Conservation (phyloP, 176 grass and related monocot species). For the Eragrostis nindensis region DNA sequence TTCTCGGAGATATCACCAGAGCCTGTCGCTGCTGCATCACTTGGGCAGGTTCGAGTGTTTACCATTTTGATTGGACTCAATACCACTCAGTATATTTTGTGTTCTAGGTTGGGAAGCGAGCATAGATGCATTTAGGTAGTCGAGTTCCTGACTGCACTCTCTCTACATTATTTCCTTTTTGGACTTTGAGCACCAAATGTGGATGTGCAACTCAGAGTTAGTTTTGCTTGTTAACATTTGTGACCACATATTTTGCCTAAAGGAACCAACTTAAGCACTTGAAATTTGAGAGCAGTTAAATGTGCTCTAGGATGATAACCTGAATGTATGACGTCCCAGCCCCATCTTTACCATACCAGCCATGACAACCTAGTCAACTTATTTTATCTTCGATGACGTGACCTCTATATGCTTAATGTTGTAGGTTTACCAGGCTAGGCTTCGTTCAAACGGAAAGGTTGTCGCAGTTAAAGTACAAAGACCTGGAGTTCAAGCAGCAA, state of each 20-base stretch:
- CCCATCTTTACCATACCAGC: neutral
- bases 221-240: constrained; percentile 1
- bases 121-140: constrained; percentile 11
- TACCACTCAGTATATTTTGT: neutral
- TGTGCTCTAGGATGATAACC: neutral
- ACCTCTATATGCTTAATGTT: constrained; percentile 34
- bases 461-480: constrained; percentile 99
- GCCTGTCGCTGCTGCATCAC: constrained; percentile 90
- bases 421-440: constrained; percentile 91
- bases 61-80: neutral
- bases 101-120: neutral
- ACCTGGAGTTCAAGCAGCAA: constrained; percentile 92
- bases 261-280: neutral
- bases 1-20: constrained; percentile 90
- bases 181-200: neutral
- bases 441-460: constrained; percentile 66
- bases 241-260: neutral
- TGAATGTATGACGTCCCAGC: constrained; percentile 20
- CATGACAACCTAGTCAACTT: constrained; percentile 2
- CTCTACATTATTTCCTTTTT: neutral
- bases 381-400: constrained; percentile 11
- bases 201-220: constrained; percentile 8
- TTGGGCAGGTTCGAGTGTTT: constrained; percentile 72
- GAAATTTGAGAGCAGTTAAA: constrained; percentile 12
- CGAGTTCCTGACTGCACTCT: constrained; percentile 21